Percentiles rank a stretch among this genome's conserved stretches.
These are phyloP conservation scores for Fusarium luffae DNA, from an alignment of 2,329 filamentous ascomycete genomes.

Conservation along the genomic window DNA sequence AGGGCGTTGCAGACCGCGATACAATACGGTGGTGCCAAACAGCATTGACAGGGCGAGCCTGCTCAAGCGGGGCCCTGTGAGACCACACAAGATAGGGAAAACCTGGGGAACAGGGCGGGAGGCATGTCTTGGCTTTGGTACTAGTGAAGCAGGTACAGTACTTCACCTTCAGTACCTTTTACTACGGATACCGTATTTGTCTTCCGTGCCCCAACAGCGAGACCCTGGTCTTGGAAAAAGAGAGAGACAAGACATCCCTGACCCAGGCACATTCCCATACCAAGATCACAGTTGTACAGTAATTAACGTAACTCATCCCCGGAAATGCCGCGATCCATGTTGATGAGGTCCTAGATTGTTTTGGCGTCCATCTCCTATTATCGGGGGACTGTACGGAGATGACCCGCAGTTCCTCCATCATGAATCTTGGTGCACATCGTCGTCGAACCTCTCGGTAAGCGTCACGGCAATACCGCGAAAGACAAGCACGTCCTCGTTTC, in stretches of 20 bases:
- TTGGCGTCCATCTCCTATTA: conserved; percentile 3
- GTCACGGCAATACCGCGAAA: conserved; percentile 15
- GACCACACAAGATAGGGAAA: conserved; percentile 38
- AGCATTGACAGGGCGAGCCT: conserved; percentile 37
- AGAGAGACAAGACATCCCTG: conserved; percentile 13
- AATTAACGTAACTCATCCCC: conserved; percentile 12
- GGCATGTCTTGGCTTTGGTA: conserved; percentile 40
- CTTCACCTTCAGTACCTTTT: neutral
- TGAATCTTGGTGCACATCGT: conserved; percentile 14
- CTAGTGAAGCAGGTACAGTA: conserved; percentile 39
- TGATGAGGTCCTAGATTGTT: conserved; percentile 11
- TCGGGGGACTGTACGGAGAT: neutral
- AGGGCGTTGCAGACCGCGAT: conserved; percentile 17
- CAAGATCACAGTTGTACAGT: neutral
- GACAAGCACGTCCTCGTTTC: conserved; percentile 18
- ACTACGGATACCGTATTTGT: neutral
- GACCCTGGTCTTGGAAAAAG: conserved; percentile 6
- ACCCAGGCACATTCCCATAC: conserved; percentile 13
- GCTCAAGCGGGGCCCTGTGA: conserved; percentile 28
- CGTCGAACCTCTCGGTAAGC: conserved; percentile 5
- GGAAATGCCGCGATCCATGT: conserved; percentile 21
- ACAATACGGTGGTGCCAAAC: conserved; percentile 23
- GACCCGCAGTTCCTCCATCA: conserved; percentile 6
- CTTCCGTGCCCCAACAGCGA: neutral
- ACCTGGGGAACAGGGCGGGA: conserved; percentile 46